Evolutionary conservation across 805 yeast genomes (phyloP).

Genomic region (Teunomyces lycoperdinae): DNA sequence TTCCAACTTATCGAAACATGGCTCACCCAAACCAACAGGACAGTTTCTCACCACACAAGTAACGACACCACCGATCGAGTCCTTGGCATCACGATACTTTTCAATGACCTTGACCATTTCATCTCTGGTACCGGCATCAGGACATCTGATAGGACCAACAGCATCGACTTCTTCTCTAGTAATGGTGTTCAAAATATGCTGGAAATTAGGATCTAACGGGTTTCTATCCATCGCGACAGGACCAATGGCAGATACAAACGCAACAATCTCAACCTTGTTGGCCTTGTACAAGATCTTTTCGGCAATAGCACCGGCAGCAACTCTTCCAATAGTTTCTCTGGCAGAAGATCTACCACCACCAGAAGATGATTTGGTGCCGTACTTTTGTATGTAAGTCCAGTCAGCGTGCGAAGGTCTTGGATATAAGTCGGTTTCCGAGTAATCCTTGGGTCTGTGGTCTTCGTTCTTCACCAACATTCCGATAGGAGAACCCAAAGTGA

Average conservation of each 20-base stretch:
- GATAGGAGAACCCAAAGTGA: conserved; percentile 91
- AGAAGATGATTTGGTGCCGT: conserved; percentile 88
- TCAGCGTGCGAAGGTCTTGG: conserved; percentile 99
- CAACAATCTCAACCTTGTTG: conserved; percentile 88
- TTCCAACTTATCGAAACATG: conserved; percentile 94
- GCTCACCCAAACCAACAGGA: conserved; percentile 97
- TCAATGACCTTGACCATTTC: conserved; percentile 86
- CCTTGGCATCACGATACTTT: conserved; percentile 77
- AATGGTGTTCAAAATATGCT: conserved; percentile 64
- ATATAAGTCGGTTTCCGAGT: conserved; percentile 88
- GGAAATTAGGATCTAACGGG: conserved; percentile 62
- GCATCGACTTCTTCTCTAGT: conserved; percentile 88
- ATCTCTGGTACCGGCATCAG: conserved; percentile 67
- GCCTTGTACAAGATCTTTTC: conserved; percentile 81
- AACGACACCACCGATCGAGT: conserved; percentile 96
- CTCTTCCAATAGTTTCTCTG: conserved; percentile 97
- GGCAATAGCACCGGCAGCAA: conserved; percentile 98
- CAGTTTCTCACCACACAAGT: conserved; percentile 94
- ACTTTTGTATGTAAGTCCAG: conserved; percentile 85
- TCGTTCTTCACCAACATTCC: conserved; percentile 91
- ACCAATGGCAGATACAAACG: conserved; percentile 94
- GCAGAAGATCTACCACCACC: conserved; percentile 99
- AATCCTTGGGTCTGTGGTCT: conserved; percentile 96
- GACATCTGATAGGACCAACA: conserved; percentile 91
- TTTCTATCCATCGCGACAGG: conserved; percentile 72